Evolutionary conservation across 2,329 filamentous ascomycete species (phyloP), one percentile per base, ranked within the genome.

Genomic region (Daldinia eschscholtzii): DNA sequence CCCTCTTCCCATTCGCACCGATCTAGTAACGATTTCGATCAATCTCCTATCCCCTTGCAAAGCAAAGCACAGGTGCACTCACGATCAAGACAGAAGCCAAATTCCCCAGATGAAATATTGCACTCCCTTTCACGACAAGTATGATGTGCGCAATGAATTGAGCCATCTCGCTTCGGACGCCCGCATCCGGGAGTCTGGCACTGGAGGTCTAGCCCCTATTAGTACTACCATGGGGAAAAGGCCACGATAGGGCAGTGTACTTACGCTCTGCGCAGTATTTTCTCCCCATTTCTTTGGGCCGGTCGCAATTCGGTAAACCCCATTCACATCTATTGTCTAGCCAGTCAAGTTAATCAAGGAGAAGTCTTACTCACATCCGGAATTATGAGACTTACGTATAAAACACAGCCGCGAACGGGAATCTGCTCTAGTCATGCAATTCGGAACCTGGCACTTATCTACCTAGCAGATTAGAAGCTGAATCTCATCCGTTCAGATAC

Each of bases 301-400:
- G 35, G 4, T 4, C n/a, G 28, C 67, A 70, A 6, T 2, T 30
- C 10, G 15, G 35, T 2, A 35, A 9, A 13, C 41, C 44, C 44
- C 44, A 50, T n/a, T 46, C 57, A 33, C 67, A 70, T 60, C 12
- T 28, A 56, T 70, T 70, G 26, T 67, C 67, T 70, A 64, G 44
- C 3, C 39, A 23, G 13, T 28, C 12, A n/a, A 28, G 53, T 70
- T 23, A 70, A 20, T 28, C n/a, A 44, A 28, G 4, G 2, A n/a
- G n/a, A n/a, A n/a, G 57, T 1, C 3, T n/a, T 20, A n/a, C 2
- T 2, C 26, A 23, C 7, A n/a, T 12, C 4, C 10, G 3, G 48
- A 60, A 41, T 20, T 9, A 26, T 15, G 7, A 52, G 13, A 23
- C 66, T 1, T 62, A 68, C 66, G 62, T 46, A 12, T 18, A n/a